phyloP scores from a whole-genome alignment of 305 asterid species.

The Fraxinus platypoda region DNA sequence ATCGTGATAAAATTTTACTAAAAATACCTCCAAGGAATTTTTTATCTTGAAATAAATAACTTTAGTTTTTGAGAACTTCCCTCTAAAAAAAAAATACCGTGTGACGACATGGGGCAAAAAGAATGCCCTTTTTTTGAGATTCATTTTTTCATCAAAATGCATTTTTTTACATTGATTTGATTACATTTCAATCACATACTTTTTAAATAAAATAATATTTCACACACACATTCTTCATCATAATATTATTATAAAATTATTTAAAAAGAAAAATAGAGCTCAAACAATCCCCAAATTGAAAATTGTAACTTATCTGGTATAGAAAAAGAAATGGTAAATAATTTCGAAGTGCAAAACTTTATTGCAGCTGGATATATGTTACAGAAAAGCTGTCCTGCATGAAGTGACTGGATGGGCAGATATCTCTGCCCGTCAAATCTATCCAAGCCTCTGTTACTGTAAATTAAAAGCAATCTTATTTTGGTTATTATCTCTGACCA shows the following conservation, averaged over 20 bases:
- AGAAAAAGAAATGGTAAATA: neutral
- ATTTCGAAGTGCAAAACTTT: neutral
- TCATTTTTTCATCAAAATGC: too few species aligned
- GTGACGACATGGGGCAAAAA: too few species aligned
- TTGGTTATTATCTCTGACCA: constrained; percentile 33
- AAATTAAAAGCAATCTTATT: constrained; percentile 26
- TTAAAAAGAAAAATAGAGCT: too few species aligned
- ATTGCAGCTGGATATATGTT: neutral
- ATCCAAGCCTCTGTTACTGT: constrained; percentile 27
- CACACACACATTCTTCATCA: too few species aligned
- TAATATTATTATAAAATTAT: too few species aligned
- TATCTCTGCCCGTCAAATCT: constrained; percentile 52
- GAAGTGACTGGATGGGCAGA: constrained; percentile 64
- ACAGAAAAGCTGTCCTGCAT: constrained; percentile 43
- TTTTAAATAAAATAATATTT: too few species aligned
- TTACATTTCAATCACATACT: too few species aligned
- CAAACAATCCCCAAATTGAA: neutral
- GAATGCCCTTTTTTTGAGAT: too few species aligned
- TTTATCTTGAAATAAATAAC: too few species aligned
- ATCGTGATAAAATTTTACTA: neutral
- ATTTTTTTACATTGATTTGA: too few species aligned
- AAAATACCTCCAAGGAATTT: too few species aligned
- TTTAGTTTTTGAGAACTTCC: neutral
- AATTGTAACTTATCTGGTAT: neutral
- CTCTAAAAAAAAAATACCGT: neutral